These are phyloP conservation scores for Trametes cingulata DNA, from an alignment of 768 basidiomycete genomes.

Conservation along the genomic window DNA sequence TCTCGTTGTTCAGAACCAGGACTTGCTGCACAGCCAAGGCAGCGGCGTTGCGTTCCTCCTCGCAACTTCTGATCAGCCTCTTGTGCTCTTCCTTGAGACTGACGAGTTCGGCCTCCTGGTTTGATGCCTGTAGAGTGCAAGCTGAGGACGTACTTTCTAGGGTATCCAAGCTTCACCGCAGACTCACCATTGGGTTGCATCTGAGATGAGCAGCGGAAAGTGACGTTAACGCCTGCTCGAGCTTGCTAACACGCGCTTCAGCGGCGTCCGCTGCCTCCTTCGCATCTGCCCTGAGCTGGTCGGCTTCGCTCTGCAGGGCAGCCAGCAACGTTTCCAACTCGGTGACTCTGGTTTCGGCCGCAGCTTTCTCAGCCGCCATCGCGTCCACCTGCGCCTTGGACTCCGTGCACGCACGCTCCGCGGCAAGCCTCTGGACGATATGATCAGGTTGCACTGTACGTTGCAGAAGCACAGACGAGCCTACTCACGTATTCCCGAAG, in stretches of 20 bases:
- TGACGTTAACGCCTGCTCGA: background rate
- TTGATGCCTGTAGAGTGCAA: background rate
- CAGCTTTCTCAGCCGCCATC: background rate
- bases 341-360: background rate
- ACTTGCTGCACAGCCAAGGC: background rate
- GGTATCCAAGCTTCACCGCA: no score
- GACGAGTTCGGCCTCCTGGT: background rate
- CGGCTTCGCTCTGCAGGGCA: background rate
- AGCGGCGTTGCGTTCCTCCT: background rate
- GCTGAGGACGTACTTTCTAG: background rate
- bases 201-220: background rate
- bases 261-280: background rate
- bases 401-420: background rate
- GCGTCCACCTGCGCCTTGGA: background rate
- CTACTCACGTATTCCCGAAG: background rate
- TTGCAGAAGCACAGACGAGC: no score
- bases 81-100: background rate
- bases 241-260: background rate
- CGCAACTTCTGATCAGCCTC: background rate
- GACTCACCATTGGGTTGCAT: background rate
- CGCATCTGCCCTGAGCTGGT: background rate
- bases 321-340: background rate
- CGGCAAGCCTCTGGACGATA: background rate
- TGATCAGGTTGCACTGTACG: background rate
- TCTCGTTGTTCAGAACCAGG: background rate